Conservation (phyloP, 495 filamentous ascomycete genomes). For the Hypoxylon crocopeplum region DNA sequence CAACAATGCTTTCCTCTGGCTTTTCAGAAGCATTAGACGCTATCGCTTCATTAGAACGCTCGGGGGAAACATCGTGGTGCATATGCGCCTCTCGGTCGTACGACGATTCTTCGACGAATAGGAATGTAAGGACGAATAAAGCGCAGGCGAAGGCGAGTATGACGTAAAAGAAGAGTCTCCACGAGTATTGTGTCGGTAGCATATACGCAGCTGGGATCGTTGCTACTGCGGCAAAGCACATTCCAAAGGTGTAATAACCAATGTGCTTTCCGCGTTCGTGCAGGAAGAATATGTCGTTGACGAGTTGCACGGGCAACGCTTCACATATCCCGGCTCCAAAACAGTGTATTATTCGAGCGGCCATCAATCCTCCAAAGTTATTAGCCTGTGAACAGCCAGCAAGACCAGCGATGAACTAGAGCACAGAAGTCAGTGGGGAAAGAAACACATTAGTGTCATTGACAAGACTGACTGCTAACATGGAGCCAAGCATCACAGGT, state of each 20-base stretch:
- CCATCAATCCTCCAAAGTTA: slow-evolving; percentile 58
- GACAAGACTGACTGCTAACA: slow-evolving; percentile 46
- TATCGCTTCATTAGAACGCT: neutral
- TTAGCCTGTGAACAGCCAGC: slow-evolving; percentile 37
- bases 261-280: slow-evolving; percentile 71
- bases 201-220: slow-evolving; percentile 50
- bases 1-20: slow-evolving; percentile 14
- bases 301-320: slow-evolving; percentile 67
- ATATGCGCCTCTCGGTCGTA: slow-evolving; percentile 47
- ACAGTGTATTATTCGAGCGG: slow-evolving; percentile 65
- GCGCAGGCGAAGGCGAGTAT: slow-evolving; percentile 53
- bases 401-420: slow-evolving; percentile 40
- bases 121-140: slow-evolving; percentile 57
- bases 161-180: slow-evolving; percentile 60
- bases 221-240: slow-evolving; percentile 44
- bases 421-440: neutral
- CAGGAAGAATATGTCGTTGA: slow-evolving; percentile 71
- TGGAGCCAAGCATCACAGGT: slow-evolving; percentile 60
- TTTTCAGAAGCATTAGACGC: slow-evolving; percentile 12
- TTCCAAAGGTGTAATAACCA: slow-evolving; percentile 59
- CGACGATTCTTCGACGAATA: slow-evolving; percentile 59
- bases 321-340: slow-evolving; percentile 65
- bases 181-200: slow-evolving; percentile 43
- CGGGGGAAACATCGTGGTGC: neutral
- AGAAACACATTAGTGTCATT: neutral